Evolutionary conservation across 2,329 filamentous ascomycete genomes (phyloP).

Genomic region (Paraconiothyrium brasiliense): DNA sequence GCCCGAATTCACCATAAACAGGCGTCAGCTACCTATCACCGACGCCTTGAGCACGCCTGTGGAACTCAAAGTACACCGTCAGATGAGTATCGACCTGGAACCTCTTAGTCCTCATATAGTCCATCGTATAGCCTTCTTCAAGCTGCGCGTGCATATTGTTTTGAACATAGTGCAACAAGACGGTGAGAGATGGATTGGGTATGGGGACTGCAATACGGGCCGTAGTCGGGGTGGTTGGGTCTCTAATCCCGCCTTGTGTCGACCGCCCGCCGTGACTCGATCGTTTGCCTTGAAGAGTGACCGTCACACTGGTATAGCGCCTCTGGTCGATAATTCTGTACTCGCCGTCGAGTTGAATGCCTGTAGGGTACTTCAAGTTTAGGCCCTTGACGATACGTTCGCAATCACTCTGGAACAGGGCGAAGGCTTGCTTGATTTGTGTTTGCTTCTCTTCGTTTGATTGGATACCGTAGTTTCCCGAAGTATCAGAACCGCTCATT

Average conservation of each 20-base stretch:
- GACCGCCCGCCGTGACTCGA: constrained; percentile 17
- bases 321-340: not conserved
- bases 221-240: not conserved
- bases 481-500: not conserved
- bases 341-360: constrained; percentile 6
- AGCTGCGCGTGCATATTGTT: not conserved
- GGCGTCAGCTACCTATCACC: not conserved
- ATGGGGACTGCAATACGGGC: constrained; percentile 1
- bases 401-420: not conserved
- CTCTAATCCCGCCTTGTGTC: constrained; percentile 11
- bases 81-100: constrained; percentile 5
- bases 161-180: not conserved
- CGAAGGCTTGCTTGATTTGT: not conserved
- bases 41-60: not conserved
- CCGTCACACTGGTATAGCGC: not conserved
- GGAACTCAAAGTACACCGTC: constrained; percentile 8
- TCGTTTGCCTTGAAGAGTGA: constrained; percentile 6
- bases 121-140: not conserved
- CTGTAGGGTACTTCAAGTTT: not conserved
- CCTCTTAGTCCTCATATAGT: not conserved
- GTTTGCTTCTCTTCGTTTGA: not conserved
- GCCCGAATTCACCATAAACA: not conserved
- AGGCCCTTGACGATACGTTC: not conserved
- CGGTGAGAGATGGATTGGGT: not conserved
- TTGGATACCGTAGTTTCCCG: not conserved